These are phyloP conservation scores for Mycena alexandri DNA, from an alignment of 768 basidiomycete genomes.

Conservation along the genomic window DNA sequence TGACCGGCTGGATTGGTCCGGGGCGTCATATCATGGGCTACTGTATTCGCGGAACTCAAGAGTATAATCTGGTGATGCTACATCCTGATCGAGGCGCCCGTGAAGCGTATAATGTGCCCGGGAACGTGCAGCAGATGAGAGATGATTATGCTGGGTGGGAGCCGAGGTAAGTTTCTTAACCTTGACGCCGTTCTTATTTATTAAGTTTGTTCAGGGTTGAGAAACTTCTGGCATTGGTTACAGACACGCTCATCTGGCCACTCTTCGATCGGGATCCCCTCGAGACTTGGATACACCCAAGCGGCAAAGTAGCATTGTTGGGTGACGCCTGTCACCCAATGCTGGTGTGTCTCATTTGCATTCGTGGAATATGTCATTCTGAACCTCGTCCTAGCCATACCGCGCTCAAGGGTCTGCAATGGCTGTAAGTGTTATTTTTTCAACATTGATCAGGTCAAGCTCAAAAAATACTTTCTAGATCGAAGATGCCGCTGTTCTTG, in stretches of 20 bases:
- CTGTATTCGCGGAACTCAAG: constrained; percentile 52
- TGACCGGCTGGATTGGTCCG: constrained; percentile 74
- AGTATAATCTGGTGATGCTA: constrained; percentile 61
- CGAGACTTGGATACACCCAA: constrained; percentile 61
- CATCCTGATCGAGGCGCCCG: constrained; percentile 55
- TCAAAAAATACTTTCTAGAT: constrained; percentile 39
- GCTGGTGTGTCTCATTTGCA: constrained; percentile 44
- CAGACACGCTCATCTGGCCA: constrained; percentile 60
- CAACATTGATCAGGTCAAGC: constrained; percentile 11
- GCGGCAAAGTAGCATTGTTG: constrained; percentile 58
- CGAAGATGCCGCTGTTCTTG: constrained; percentile 65
- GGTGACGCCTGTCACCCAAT: constrained; percentile 74
- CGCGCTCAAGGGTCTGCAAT: constrained; percentile 69
- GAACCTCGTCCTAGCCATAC: constrained; percentile 55
- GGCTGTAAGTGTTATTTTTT: constrained; percentile 50
- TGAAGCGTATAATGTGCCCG: constrained; percentile 60
- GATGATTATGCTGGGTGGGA: constrained; percentile 63
- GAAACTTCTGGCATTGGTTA: constrained; percentile 59
- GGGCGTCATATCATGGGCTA: constrained; percentile 53
- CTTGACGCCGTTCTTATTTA: not conserved
- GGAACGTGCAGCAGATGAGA: constrained; percentile 60
- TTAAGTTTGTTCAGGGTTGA: constrained; percentile 48
- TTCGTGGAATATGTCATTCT: not conserved
- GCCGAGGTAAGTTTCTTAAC: constrained; percentile 38
- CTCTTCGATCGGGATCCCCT: constrained; percentile 64